Evolutionary conservation across 306 rosid genomes (phyloP).

Genomic region (Lathyrus oleraceus): DNA sequence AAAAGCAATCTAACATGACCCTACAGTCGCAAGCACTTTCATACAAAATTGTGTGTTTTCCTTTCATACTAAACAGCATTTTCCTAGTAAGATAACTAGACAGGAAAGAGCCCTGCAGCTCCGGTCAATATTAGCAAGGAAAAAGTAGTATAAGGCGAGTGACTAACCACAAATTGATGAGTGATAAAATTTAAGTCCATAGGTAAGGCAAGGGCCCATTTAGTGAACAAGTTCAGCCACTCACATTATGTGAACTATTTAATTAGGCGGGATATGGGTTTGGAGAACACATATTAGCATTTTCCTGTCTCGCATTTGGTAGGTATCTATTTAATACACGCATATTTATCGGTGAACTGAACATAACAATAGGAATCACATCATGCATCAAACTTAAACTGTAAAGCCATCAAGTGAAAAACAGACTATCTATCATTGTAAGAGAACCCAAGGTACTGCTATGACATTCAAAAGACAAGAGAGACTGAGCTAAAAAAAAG

Average conservation of each 20-base stretch:
- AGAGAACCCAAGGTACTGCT: conserved; percentile 1
- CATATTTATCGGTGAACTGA: conserved; percentile 26
- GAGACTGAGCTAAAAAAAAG: background rate
- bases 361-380: conserved; percentile 14
- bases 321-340: background rate
- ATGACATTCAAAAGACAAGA: conserved; percentile 14
- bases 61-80: background rate
- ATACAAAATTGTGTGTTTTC: background rate
- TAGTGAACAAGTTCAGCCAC: conserved; percentile 1
- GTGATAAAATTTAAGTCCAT: background rate
- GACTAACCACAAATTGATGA: background rate
- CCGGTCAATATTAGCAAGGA: conserved; percentile 5
- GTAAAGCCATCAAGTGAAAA: conserved; percentile 9
- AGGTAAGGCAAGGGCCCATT: background rate
- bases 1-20: background rate
- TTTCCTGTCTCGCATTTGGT: conserved; percentile 8
- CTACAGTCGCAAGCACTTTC: background rate
- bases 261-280: conserved; percentile 17
- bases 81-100: background rate
- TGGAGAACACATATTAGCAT: background rate
- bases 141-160: conserved; percentile 7
- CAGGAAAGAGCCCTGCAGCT: conserved; percentile 21
- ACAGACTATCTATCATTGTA: background rate
- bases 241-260: background rate
- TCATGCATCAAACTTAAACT: conserved; percentile 1